These are phyloP conservation scores for Mycena galericulata DNA, from an alignment of 768 basidiomycete species.

Conservation along the genomic window DNA sequence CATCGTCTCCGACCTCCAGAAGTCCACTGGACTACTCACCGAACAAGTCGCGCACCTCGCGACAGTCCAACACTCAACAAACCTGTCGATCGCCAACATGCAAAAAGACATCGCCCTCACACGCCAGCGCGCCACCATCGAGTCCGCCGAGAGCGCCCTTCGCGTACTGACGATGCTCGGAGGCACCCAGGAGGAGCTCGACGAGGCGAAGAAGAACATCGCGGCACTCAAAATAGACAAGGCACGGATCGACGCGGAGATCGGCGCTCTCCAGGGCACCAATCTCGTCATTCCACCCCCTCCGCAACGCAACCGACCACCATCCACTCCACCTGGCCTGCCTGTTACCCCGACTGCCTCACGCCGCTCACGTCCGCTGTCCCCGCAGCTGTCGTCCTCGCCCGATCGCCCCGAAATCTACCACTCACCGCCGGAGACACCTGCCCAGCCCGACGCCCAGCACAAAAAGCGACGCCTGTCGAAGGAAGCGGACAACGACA, in stretches of 20 bases:
- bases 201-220: background rate
- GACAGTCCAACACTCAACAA: background rate
- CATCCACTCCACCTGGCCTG: background rate
- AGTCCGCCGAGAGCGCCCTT: background rate
- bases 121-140: background rate
- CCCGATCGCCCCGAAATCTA: background rate
- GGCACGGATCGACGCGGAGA: background rate
- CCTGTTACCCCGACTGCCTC: background rate
- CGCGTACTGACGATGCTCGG: background rate
- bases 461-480: background rate
- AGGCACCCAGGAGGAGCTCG: background rate
- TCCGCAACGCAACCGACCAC: background rate
- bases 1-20: background rate
- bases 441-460: background rate
- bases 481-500: background rate
- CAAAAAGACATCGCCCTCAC: background rate
- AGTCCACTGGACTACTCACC: background rate
- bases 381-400: background rate
- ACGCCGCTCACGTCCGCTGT: background rate
- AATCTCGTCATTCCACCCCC: background rate
- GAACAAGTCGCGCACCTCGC: background rate
- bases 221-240: background rate
- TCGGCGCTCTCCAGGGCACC: background rate
- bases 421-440: background rate
- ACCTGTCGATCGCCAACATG: background rate